Evolutionary conservation across 352 stramenopile genomes (phyloP).

Genomic region (Phytophthora rubi): DNA sequence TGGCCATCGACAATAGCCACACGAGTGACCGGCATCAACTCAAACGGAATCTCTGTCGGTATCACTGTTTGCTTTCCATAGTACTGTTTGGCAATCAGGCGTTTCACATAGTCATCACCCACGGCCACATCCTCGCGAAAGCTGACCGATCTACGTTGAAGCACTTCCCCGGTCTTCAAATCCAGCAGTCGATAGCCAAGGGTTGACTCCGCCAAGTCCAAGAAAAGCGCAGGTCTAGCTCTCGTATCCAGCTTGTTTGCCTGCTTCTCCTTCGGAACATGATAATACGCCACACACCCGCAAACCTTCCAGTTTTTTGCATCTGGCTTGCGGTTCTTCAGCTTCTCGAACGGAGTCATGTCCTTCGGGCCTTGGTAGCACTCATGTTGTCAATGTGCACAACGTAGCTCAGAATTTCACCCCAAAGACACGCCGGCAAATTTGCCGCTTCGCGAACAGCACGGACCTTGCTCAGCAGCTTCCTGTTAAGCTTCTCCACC

Average conservation of each 20-base stretch:
- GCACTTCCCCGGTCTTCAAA: not conserved
- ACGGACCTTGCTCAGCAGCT: no score
- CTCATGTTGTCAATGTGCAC: conserved; percentile 17
- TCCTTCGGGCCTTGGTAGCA: conserved; percentile 1
- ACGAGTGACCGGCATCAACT: not conserved
- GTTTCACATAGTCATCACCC: conserved; percentile 2
- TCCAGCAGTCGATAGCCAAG: conserved; percentile 12
- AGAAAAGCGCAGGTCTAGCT: conserved; percentile 6
- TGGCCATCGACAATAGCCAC: not conserved
- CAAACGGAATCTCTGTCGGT: conserved; percentile 6
- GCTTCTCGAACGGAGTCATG: conserved; percentile 9
- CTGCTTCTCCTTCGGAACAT: conserved; percentile 10
- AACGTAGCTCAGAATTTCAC: conserved; percentile 12
- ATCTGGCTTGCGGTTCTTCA: conserved; percentile 2
- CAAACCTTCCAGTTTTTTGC: conserved; percentile 9
- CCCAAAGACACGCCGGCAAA: conserved; percentile 5
- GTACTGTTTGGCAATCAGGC: not conserved
- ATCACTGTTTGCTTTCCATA: not conserved
- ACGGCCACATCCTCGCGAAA: conserved; percentile 16
- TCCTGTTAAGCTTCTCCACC: not conserved
- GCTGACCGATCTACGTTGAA: conserved; percentile 12
- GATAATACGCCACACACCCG: conserved; percentile 11
- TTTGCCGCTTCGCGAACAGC: not conserved
- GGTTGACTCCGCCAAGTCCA: conserved; percentile 1
- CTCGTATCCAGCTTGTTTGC: conserved; percentile 3